Percentiles rank a stretch among this genome's conserved stretches.
These are phyloP conservation scores for Elsinoe necatrix DNA, from an alignment of 2,329 filamentous ascomycete genomes.

Conservation along the genomic window DNA sequence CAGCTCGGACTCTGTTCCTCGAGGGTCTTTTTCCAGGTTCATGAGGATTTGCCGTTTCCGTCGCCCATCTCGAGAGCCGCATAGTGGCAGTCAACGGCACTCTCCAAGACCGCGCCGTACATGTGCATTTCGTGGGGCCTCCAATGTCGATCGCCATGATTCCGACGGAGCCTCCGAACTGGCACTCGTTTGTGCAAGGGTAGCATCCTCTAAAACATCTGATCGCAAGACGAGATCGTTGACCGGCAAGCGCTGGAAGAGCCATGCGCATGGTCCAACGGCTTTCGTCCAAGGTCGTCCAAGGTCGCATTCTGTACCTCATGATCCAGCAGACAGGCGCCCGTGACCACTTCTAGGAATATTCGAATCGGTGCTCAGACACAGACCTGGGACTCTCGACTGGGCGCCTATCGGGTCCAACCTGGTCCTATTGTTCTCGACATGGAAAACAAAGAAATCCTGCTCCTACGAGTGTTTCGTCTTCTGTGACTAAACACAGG, in stretches of 20 bases:
- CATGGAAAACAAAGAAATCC: conserved; percentile 1
- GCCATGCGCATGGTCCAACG: conserved; percentile 1
- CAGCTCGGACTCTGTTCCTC: conserved; percentile 6
- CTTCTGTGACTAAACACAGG: conserved; percentile 7
- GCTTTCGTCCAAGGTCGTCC: not conserved
- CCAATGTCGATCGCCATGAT: not conserved
- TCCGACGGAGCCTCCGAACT: not conserved
- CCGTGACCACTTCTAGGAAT: conserved; percentile 10
- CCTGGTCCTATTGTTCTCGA: not conserved
- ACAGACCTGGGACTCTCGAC: not conserved
- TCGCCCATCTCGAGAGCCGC: conserved; percentile 6
- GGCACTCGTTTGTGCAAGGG: not conserved
- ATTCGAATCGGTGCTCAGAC: conserved; percentile 6
- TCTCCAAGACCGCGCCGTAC: conserved; percentile 3
- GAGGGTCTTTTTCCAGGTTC: not conserved
- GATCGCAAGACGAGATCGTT: not conserved
- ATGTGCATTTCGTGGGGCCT: conserved; percentile 6
- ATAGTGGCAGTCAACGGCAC: conserved; percentile 13
- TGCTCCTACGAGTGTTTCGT: not conserved
- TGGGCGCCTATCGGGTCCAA: conserved; percentile 8
- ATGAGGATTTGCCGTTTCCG: conserved; percentile 5
- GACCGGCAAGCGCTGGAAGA: not conserved
- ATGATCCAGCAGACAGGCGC: conserved; percentile 14
- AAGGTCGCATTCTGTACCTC: not conserved
- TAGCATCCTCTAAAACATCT: not conserved